phyloP scores from a whole-genome alignment of 106 monocot genomes.

The Dioscorea zingiberensis region DNA sequence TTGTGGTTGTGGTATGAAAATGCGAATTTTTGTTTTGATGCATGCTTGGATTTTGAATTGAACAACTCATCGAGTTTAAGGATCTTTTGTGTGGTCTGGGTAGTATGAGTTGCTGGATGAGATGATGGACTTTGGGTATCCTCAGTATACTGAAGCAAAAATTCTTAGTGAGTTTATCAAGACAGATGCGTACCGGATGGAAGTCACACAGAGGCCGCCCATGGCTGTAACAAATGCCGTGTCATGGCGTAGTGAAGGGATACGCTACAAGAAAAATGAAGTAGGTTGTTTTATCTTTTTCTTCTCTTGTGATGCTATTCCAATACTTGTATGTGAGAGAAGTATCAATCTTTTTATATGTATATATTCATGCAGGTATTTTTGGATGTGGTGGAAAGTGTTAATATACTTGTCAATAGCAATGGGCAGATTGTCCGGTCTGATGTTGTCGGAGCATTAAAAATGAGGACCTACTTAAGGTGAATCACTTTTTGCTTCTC shows the following conservation, averaged over 20 bases:
- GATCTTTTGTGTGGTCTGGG: not conserved
- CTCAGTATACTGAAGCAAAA: conserved; percentile 93
- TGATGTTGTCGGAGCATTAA: conserved; percentile 96
- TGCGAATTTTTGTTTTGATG: not conserved
- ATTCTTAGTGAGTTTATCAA: conserved; percentile 96
- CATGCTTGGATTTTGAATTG: not conserved
- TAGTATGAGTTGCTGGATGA: conserved; percentile 97
- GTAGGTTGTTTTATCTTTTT: conserved; percentile 23
- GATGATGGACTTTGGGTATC: conserved; percentile 98
- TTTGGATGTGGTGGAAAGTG: conserved; percentile 98
- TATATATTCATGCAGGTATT: conserved; percentile 51
- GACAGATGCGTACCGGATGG: conserved; percentile 97
- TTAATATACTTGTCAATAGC: conserved; percentile 98
- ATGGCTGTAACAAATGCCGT: conserved; percentile 99
- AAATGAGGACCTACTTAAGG: conserved; percentile 99
- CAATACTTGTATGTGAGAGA: too few relatives aligned
- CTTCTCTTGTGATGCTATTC: too few relatives aligned
- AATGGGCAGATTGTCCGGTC: conserved; percentile 97
- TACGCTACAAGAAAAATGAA: conserved; percentile 97
- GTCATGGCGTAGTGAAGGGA: conserved; percentile 96
- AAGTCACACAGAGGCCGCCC: conserved; percentile 88
- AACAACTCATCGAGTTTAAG: not conserved
- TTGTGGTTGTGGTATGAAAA: conserved; percentile 82
- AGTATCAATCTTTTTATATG: too few relatives aligned
- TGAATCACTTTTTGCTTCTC: conserved; percentile 1